Percentiles rank a stretch among this genome's conserved stretches.
Evolutionary conservation across 495 filamentous ascomycete species (phyloP).

Genomic region (Baudoinia panamericana): DNA sequence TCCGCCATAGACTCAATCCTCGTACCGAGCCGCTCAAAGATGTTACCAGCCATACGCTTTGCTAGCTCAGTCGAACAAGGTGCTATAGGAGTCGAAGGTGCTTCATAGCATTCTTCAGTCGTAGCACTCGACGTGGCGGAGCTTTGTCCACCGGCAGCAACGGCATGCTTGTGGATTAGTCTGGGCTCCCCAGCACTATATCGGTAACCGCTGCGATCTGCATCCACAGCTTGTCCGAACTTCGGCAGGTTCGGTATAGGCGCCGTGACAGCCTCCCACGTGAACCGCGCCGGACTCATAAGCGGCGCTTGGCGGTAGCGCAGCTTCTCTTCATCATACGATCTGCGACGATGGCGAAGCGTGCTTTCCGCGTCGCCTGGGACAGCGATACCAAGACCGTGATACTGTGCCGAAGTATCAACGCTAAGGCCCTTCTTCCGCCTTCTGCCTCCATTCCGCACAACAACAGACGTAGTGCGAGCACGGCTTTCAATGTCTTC

Average conservation of each 20-base stretch:
- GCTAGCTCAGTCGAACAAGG: too few relatives aligned
- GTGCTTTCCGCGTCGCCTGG: not conserved
- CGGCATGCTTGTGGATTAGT: too few relatives aligned
- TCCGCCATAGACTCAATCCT: slow-evolving; percentile 4
- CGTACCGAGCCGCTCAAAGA: slow-evolving; percentile 3
- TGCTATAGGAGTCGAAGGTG: too few relatives aligned
- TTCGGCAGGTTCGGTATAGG: not conserved
- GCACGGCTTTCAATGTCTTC: not conserved
- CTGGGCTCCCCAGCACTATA: too few relatives aligned
- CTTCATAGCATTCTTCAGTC: too few relatives aligned
- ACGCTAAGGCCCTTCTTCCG: slow-evolving; percentile 3
- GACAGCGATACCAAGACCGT: slow-evolving; percentile 10
- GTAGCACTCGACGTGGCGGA: too few relatives aligned
- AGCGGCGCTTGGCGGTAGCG: not conserved
- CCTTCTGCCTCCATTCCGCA: not conserved
- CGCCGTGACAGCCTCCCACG: slow-evolving; percentile 10
- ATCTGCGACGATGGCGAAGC: not conserved
- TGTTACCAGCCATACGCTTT: not conserved
- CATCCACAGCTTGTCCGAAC: not conserved
- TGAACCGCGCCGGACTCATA: slow-evolving; percentile 3
- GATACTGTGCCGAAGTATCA: slow-evolving; percentile 2
- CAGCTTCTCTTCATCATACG: slow-evolving; percentile 10
- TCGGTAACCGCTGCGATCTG: too few relatives aligned
- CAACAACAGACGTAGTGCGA: not conserved
- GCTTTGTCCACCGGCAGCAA: too few relatives aligned